Base-by-base conservation (phyloP, 208 protist species). In the Acanthamoeba triangularis region DNA sequence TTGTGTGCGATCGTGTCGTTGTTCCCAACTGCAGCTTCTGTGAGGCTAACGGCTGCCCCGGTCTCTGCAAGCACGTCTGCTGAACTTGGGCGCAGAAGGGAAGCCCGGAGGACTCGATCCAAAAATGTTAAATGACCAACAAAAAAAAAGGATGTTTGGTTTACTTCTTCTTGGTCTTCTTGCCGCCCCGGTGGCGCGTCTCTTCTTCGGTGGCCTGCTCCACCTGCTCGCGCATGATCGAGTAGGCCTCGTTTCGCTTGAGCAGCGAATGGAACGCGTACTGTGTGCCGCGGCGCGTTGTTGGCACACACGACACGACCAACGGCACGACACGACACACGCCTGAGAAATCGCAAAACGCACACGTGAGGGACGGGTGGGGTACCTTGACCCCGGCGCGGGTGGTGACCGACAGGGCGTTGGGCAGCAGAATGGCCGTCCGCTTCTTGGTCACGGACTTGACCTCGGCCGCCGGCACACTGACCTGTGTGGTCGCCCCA, bases 401-500 rank as follows among this genome's bases (percentile, higher is more conserved):
- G 4, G 85, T 92, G 54, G 54, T 49, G 54, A 92, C 37, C 25
- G 85, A 54, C 8, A 92, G 30, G 2, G 85, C 85, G 85, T 92
- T 92, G 47, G 85, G 85, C 56, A 92, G 30, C 11, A 92, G 59
- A 25, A 92, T 47, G 54, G 85, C 85, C 3, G 63, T 92, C 2
- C 85, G n/a, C 85, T 92, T 92, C 85, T 74, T 92, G 8, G 85
- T 72, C 10, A 92, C 25, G 1, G 54, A 47, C 85, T 92, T 92
- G 30, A 92, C 63, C 28, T 92, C 59, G 1, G 85, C 35, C 47
- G 30, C 30, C 35, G 30, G 10, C 6, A 92, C 33, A 3, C 37
- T 92, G 1, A 92, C 54, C 85, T 92, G 54, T 16, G 16, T 61
- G 6, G 20, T 16, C 23, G 28, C 28, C 28, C 18, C n/a, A 84